Evolutionary conservation across 1,139 yeast species (phyloP), one percentile per base, ranked within the genome.

Genomic region (Pneumocystis oryctolagi): DNA sequence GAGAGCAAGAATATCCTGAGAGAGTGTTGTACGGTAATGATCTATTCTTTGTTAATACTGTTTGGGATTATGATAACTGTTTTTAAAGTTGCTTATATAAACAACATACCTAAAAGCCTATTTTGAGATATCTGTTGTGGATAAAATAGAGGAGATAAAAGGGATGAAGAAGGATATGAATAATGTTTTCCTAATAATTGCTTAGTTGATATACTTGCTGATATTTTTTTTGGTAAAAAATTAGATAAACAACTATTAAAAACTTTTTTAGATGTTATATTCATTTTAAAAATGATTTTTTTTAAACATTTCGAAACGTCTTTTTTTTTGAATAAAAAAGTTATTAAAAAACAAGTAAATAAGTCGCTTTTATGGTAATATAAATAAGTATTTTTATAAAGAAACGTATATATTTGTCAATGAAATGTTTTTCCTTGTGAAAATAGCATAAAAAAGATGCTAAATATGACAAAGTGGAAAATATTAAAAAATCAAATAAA

Each of bases 1-100:
- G 71, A 87, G 84, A 69, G 92, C 81, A 70, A 92, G 76, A 69
- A 94, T 73, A 71, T 94, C 97, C 5, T 89, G 78, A 69, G 83
- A 82, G 60, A 94, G 72, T 0, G 89, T 85, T 73, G 85, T 85
- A 64, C 77, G 73, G 73, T 87, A 90, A 73, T 89, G 86, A 66
- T 87, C 95, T 16, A 77, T 75, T n/a, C 89, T 70, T 98, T 80
- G 72, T 61, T 61, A 55, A 57, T 40, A 39, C 55, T 25, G 12
- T 28, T 25, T 25, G 25, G 9, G n/a, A 18, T 40, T 5, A 18
- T 20, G 5, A 6, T 5, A n/a, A n/a, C n/a, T n/a, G n/a, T n/a
- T n/a, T n/a, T n/a, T n/a, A 35, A 55, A 55, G n/a, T 16, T 4
- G 5, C 28, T 1, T 5, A 25, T 16, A 39, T 20, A 57, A 30